Evolutionary conservation across 176 grass and related monocot species (phyloP), one percentile per base, ranked within the genome.

Genomic region (Poa pratensis): DNA sequence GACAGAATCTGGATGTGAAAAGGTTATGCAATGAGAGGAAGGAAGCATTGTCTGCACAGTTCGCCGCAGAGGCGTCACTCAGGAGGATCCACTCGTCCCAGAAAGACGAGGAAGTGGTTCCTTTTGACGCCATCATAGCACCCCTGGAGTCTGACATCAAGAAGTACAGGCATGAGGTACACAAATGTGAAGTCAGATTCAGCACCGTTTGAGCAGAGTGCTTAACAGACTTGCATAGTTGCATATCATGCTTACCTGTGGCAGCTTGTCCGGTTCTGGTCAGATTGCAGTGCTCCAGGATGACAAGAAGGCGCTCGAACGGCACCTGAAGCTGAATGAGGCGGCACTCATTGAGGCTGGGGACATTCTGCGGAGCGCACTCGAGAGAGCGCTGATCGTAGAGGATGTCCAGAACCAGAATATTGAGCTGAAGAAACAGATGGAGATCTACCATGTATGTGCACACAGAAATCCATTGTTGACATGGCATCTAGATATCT

Each of bases 91-190:
- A 96, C 87, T 86, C 86, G 34, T 63, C 82, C 40, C 90, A 94
- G 66, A 93, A 94, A 79, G 93, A 95, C 5, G 96, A 99, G 81
- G 91, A 96, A 57, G 76, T 83, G 7, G 69, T 96, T 40, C 93
- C 96, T 14, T 84, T 99, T 12, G 93, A 96, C 34, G 93, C 94
- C 82, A 77, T 96, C 73, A 82, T 94, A 55, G 86, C 91, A 2
- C 93, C 93, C 37, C 90, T 99, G 67, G 90, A 99, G n/a, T 99
- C 93, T 14, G 93, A 94, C 30, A 96, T 96, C 19, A 99, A 80
- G 54, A 89, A 85, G 3, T 96, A 94, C 76, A 99, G 67, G 55
- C 59, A 86, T 52, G 90, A 99, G 93, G 96, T 99, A 74, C 26
- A 75, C 26, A 75, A 11, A 32, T 62, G 57, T 43, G 16, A 60